Evolutionary conservation across 1,139 yeast species (phyloP).

Genomic region (Pichia sp.): DNA sequence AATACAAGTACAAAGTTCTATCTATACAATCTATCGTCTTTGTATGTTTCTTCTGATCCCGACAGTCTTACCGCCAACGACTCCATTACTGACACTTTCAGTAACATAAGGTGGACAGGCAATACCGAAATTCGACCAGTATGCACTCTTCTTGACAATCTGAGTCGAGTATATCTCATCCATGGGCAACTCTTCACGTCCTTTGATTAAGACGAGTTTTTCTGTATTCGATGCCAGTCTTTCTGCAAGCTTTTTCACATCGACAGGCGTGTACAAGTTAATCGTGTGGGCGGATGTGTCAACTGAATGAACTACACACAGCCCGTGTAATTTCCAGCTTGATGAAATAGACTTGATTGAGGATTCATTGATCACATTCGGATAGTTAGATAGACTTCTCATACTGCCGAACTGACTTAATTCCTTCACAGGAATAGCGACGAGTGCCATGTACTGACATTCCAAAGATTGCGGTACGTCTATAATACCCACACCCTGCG

Average conservation of each 20-base stretch:
- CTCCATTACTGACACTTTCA: slow-evolving; percentile 32
- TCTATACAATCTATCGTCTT: slow-evolving; percentile 12
- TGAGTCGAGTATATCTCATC: slow-evolving; percentile 33
- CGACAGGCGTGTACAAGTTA: slow-evolving; percentile 58
- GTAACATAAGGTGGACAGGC: slow-evolving; percentile 15
- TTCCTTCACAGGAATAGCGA: slow-evolving; percentile 32
- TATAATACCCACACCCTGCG: slow-evolving; percentile 33
- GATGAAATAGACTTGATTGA: slow-evolving; percentile 10
- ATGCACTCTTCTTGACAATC: slow-evolving; percentile 5
- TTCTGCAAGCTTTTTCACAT: slow-evolving; percentile 21
- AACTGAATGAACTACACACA: slow-evolving; percentile 64
- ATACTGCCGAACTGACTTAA: background rate
- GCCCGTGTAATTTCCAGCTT: slow-evolving; percentile 36
- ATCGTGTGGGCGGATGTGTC: slow-evolving; percentile 40
- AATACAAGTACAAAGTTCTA: too few species aligned
- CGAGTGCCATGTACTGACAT: slow-evolving; percentile 52
- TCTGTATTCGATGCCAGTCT: slow-evolving; percentile 28
- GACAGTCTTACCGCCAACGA: slow-evolving; percentile 59
- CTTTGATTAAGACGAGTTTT: slow-evolving; percentile 54
- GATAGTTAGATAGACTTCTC: slow-evolving; percentile 12
- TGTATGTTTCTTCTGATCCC: slow-evolving; percentile 53
- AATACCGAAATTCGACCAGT: slow-evolving; percentile 12
- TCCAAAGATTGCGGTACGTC: slow-evolving; percentile 50
- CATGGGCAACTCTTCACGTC: slow-evolving; percentile 61
- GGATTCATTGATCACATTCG: slow-evolving; percentile 19